Evolutionary conservation across 2,329 filamentous ascomycete genomes (phyloP).

Genomic region (Aspergillus floridensis): DNA sequence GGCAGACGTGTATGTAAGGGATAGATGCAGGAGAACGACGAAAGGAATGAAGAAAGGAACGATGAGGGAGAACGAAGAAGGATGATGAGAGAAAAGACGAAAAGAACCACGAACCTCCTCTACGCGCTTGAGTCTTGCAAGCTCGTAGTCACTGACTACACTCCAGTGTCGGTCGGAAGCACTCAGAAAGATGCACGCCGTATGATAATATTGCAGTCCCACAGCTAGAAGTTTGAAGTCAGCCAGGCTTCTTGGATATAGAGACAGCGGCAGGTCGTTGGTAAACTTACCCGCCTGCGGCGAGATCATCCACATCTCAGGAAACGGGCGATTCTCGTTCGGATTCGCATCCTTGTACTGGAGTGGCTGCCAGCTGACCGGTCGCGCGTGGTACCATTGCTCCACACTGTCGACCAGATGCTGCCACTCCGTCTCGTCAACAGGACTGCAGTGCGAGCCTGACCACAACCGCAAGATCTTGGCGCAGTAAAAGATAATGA

Average conservation of each 20-base stretch:
- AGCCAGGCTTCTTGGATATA: neutral
- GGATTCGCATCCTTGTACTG: constrained; percentile 29
- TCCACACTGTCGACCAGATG: constrained; percentile 27
- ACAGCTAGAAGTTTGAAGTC: constrained; percentile 25
- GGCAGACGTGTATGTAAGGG: too few species aligned
- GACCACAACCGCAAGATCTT: constrained; percentile 35
- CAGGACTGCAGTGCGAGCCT: constrained; percentile 18
- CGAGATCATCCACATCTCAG: constrained; percentile 38
- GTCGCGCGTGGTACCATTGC: constrained; percentile 30
- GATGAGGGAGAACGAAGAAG: neutral
- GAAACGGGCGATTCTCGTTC: constrained; percentile 28
- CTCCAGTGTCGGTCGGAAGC: constrained; percentile 25
- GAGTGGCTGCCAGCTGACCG: constrained; percentile 34
- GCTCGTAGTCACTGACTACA: constrained; percentile 26
- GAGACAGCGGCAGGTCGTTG: neutral
- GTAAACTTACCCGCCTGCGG: constrained; percentile 31
- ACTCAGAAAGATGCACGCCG: constrained; percentile 31
- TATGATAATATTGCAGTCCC: constrained; percentile 41
- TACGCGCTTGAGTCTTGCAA: constrained; percentile 24
- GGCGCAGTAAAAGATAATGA: constrained; percentile 41
- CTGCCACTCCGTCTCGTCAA: constrained; percentile 26
- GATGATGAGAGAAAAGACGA: neutral
- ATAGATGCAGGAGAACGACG: too few species aligned
- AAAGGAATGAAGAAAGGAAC: too few species aligned
- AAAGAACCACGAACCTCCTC: constrained; percentile 24